Percentiles rank a stretch among this genome's conserved stretches.
These are phyloP conservation scores for Rosa rugosa DNA, from an alignment of 306 rosid species.

Conservation along the genomic window DNA sequence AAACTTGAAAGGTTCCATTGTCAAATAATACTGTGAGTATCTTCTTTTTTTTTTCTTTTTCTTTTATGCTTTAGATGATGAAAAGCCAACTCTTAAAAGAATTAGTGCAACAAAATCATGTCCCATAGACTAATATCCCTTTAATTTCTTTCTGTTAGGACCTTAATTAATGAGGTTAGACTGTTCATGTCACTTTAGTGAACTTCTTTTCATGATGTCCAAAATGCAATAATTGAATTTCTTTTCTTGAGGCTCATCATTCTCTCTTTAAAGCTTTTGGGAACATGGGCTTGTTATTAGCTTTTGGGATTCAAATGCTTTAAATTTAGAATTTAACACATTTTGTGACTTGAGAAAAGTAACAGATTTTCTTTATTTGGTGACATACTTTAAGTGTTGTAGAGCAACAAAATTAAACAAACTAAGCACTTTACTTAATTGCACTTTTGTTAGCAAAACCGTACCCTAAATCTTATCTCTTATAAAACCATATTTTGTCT, in stretches of 20 bases:
- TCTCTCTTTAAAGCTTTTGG: constrained; percentile 62
- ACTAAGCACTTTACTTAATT: not conserved
- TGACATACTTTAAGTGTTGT: constrained; percentile 41
- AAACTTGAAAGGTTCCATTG: constrained; percentile 7
- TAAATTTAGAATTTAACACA: constrained; percentile 45
- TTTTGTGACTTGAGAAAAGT: constrained; percentile 51
- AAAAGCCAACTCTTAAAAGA: constrained; percentile 39
- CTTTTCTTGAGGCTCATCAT: constrained; percentile 51
- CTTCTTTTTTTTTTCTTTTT: not conserved
- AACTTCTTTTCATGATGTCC: constrained; percentile 62
- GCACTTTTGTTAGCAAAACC: not conserved
- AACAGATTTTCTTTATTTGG: constrained; percentile 48
- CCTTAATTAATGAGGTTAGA: constrained; percentile 33
- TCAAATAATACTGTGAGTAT: constrained; percentile 12
- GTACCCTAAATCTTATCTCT: not conserved
- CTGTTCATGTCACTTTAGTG: constrained; percentile 44
- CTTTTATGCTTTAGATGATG: constrained; percentile 26
- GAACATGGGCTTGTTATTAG: constrained; percentile 71
- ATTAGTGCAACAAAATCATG: constrained; percentile 57
- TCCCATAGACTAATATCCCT: constrained; percentile 4
- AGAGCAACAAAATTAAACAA: not conserved
- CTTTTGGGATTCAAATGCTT: constrained; percentile 65
- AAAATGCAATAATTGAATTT: constrained; percentile 50
- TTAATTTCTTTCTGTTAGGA: constrained; percentile 23
- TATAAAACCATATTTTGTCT: not conserved